Conservation (phyloP, 2,329 filamentous ascomycete genomes). For the Alternaria sp. region DNA sequence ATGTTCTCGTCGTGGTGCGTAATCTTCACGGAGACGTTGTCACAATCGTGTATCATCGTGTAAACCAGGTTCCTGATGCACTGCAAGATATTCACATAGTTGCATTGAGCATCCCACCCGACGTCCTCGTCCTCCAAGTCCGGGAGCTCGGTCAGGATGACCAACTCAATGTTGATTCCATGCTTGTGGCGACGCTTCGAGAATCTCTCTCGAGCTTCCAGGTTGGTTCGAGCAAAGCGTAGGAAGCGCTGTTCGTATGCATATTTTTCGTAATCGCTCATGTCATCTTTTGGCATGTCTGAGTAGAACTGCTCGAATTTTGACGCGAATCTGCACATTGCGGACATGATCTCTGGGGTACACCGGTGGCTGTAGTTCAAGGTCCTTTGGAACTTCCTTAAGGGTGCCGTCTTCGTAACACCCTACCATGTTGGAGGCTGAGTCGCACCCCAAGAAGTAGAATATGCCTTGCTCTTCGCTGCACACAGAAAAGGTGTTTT, state of each 20-base stretch:
- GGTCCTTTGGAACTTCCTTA: background rate
- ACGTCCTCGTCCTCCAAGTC: background rate
- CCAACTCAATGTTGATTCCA: slow-evolving; percentile 29
- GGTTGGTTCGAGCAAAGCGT: background rate
- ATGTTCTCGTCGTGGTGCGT: slow-evolving; percentile 29
- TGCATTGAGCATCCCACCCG: background rate
- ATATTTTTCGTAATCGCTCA: slow-evolving; percentile 6
- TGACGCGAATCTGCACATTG: slow-evolving; percentile 36
- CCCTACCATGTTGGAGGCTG: slow-evolving; percentile 4
- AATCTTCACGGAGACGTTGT: slow-evolving; percentile 24
- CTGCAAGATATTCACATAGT: slow-evolving; percentile 29
- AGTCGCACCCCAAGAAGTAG: slow-evolving; percentile 19
- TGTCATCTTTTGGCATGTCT: background rate
- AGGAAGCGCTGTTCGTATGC: slow-evolving; percentile 22
- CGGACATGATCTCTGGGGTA: slow-evolving; percentile 25
- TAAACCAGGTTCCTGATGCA: slow-evolving; percentile 30
- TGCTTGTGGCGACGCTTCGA: background rate
- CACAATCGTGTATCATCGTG: slow-evolving; percentile 27
- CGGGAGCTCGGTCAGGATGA: slow-evolving; percentile 29
- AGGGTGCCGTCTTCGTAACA: background rate
- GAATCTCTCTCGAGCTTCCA: background rate
- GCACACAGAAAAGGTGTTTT: slow-evolving; percentile 38
- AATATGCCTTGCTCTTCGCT: slow-evolving; percentile 25
- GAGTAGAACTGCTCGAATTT: slow-evolving; percentile 33
- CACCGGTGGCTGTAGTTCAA: slow-evolving; percentile 1